Conservation (phyloP, 257 asterid genomes). For the Gardenia jasminoides region DNA sequence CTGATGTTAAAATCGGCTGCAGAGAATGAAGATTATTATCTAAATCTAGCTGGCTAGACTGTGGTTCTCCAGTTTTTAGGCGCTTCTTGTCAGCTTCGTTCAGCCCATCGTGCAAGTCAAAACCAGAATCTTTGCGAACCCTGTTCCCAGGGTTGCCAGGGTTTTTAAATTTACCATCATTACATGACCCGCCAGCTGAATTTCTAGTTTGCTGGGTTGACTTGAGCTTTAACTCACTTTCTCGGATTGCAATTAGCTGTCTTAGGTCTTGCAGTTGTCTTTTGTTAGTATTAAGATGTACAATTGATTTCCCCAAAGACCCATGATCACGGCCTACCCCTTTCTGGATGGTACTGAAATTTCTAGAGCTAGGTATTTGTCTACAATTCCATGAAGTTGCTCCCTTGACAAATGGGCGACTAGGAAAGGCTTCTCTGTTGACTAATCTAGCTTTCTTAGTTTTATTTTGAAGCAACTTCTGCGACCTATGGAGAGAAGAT, state of each 20-base stretch:
- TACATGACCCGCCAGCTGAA: conserved; percentile 11
- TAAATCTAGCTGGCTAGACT: conserved; percentile 11
- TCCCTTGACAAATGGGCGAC: conserved; percentile 26
- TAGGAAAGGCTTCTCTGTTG: conserved; percentile 18
- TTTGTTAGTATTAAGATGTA: conserved; percentile 22
- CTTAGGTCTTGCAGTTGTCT: conserved; percentile 45
- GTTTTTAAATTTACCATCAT: conserved; percentile 13
- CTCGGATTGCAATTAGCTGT: conserved; percentile 40
- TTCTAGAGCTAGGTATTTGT: conserved; percentile 19
- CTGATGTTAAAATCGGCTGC: conserved; percentile 18
- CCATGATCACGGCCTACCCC: conserved; percentile 21
- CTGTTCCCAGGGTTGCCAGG: conserved; percentile 15
- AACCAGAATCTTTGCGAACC: conserved; percentile 16
- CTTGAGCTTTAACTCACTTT: conserved; percentile 40
- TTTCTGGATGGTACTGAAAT: conserved; percentile 16
- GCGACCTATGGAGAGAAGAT: conserved; percentile 27
- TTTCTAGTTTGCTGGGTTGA: conserved; percentile 26
- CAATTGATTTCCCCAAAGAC: conserved; percentile 15
- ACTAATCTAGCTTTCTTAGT: conserved; percentile 18
- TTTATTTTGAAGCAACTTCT: conserved; percentile 18
- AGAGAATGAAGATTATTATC: conserved; percentile 14
- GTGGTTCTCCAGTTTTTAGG: conserved; percentile 26
- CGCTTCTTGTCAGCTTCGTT: conserved; percentile 40
- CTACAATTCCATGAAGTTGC: conserved; percentile 25
- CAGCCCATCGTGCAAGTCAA: conserved; percentile 16